phyloP scores from a whole-genome alignment of 495 filamentous ascomycete species.

The Annulohypoxylon maeteangense region DNA sequence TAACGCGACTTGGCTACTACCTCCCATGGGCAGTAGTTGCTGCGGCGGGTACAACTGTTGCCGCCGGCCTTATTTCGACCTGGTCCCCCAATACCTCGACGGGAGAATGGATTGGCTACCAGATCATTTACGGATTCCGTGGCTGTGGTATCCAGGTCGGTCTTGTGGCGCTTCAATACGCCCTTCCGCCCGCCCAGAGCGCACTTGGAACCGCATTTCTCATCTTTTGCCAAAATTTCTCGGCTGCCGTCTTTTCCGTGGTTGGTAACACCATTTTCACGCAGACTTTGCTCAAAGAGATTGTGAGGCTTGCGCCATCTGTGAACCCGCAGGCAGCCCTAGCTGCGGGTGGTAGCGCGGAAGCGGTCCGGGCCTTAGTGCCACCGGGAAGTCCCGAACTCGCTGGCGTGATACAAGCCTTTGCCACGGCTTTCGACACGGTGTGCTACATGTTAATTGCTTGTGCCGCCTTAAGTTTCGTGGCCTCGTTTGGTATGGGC shows the following conservation, averaged over 20 bases:
- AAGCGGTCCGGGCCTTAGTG: slow-evolving; percentile 55
- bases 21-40: slow-evolving; percentile 61
- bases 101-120: slow-evolving; percentile 69
- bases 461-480: slow-evolving; percentile 40
- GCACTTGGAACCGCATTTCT: slow-evolving; percentile 63
- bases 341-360: slow-evolving; percentile 52
- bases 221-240: slow-evolving; percentile 64
- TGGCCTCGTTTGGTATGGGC: slow-evolving; percentile 61
- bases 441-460: slow-evolving; percentile 57
- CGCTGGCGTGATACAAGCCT: slow-evolving; percentile 54
- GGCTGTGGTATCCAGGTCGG: slow-evolving; percentile 63
- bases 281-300: slow-evolving; percentile 52
- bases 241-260: slow-evolving; percentile 63
- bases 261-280: slow-evolving; percentile 63
- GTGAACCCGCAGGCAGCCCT: slow-evolving; percentile 51
- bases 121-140: slow-evolving; percentile 66
- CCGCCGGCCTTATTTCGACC: slow-evolving; percentile 64
- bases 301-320: slow-evolving; percentile 52
- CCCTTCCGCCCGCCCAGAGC: slow-evolving; percentile 55
- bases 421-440: slow-evolving; percentile 53
- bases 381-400: slow-evolving; percentile 51
- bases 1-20: slow-evolving; percentile 60
- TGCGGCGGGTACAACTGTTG: slow-evolving; percentile 66
- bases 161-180: slow-evolving; percentile 65
- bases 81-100: slow-evolving; percentile 56